Evolutionary conservation across 768 basidiomycete species (phyloP).

Genomic region (Boletus rex-veris): DNA sequence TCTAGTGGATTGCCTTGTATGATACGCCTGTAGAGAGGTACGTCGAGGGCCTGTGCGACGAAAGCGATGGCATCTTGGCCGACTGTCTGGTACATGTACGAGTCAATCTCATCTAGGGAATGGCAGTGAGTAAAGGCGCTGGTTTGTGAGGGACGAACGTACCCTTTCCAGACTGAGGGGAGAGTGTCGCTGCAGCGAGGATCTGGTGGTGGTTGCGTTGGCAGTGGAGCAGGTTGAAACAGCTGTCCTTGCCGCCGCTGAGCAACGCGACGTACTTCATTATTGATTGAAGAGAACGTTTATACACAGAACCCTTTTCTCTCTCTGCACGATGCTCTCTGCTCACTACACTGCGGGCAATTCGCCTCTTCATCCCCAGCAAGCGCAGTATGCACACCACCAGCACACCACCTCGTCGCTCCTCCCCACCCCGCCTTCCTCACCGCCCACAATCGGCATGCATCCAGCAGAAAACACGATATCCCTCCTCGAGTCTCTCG

Average conservation of each 20-base stretch:
- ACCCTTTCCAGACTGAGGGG: slow-evolving; percentile 87
- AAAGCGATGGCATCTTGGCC: slow-evolving; percentile 90
- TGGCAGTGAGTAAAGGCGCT: slow-evolving; percentile 1
- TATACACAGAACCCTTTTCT: neutral
- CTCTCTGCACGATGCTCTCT: slow-evolving; percentile 68
- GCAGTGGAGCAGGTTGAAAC: slow-evolving; percentile 93
- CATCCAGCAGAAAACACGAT: slow-evolving; percentile 47
- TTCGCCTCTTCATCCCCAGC: slow-evolving; percentile 19
- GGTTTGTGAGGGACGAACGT: slow-evolving; percentile 2
- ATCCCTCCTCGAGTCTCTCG: slow-evolving; percentile 59
- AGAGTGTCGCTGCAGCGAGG: slow-evolving; percentile 82
- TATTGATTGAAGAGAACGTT: slow-evolving; percentile 2
- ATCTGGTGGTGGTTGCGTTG: slow-evolving; percentile 81
- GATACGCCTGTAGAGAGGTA: slow-evolving; percentile 79
- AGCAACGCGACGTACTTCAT: slow-evolving; percentile 95
- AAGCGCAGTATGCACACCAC: slow-evolving; percentile 21
- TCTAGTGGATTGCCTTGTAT: slow-evolving; percentile 82
- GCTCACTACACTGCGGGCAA: slow-evolving; percentile 19
- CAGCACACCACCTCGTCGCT: slow-evolving; percentile 30
- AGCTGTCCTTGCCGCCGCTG: slow-evolving; percentile 97
- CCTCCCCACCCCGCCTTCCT: slow-evolving; percentile 33
- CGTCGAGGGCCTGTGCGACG: slow-evolving; percentile 78
- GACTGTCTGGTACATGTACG: slow-evolving; percentile 98
- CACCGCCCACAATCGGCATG: slow-evolving; percentile 30
- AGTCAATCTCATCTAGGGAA: slow-evolving; percentile 91